Percentiles rank a stretch among this genome's conserved stretches.
phyloP scores from a whole-genome alignment of 2,329 filamentous ascomycete genomes.

The Pseudogymnoascus sp. region DNA sequence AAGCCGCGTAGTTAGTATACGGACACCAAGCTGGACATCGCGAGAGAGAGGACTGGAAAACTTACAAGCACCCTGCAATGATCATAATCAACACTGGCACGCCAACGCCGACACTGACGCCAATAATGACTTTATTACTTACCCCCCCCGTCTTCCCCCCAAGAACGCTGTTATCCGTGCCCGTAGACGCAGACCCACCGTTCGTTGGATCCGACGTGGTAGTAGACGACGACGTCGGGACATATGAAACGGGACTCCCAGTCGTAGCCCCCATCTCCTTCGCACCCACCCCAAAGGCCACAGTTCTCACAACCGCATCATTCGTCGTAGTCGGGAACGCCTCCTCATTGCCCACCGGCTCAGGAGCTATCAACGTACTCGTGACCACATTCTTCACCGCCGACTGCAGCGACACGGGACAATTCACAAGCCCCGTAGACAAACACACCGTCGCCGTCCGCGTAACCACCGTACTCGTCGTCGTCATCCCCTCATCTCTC shows the following conservation, averaged over 20 bases:
- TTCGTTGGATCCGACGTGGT: neutral
- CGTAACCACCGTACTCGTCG: slow-evolving; percentile 35
- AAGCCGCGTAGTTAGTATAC: neutral
- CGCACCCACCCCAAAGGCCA: slow-evolving; percentile 38
- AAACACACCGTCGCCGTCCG: slow-evolving; percentile 41
- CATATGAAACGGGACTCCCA: slow-evolving; percentile 40
- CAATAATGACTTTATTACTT: slow-evolving; percentile 41
- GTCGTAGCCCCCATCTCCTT: slow-evolving; percentile 33
- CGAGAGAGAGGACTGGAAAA: neutral
- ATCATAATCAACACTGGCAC: slow-evolving; percentile 33
- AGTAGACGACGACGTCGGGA: slow-evolving; percentile 29
- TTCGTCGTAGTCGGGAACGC: slow-evolving; percentile 35
- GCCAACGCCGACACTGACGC: slow-evolving; percentile 41
- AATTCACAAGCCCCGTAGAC: slow-evolving; percentile 38
- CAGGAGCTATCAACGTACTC: slow-evolving; percentile 36
- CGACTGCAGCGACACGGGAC: slow-evolving; percentile 43
- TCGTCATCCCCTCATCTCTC: slow-evolving; percentile 31
- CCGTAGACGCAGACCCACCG: neutral
- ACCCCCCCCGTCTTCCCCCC: slow-evolving; percentile 29
- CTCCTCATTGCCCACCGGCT: slow-evolving; percentile 32
- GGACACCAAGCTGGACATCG: too few species aligned
- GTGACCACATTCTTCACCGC: slow-evolving; percentile 33
- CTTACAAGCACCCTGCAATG: slow-evolving; percentile 21
- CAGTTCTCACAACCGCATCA: slow-evolving; percentile 27
- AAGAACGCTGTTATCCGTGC: slow-evolving; percentile 14